A percentile compares a stretch with the other conserved stretches of the same genome.
Evolutionary conservation across 768 basidiomycete species (phyloP).

Genomic region (Pleurotus tuoliensis): DNA sequence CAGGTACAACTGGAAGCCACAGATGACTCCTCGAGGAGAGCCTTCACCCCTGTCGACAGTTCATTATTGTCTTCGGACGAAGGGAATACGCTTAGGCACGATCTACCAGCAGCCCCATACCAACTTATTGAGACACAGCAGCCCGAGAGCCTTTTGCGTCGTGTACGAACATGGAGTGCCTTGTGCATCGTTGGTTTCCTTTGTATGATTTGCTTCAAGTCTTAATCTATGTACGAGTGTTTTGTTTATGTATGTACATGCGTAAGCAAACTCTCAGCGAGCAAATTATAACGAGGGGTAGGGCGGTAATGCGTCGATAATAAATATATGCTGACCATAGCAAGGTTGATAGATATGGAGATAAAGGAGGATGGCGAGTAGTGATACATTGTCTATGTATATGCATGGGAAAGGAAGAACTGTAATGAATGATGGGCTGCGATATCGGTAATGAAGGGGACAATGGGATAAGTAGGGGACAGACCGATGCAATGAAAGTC

Average conservation of each 20-base stretch:
- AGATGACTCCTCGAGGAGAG: neutral
- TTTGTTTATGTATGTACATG: no score
- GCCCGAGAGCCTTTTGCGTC: neutral
- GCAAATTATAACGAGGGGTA: no score
- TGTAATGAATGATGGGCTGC: no score
- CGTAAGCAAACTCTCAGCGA: no score
- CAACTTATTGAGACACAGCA: neutral
- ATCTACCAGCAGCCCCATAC: neutral
- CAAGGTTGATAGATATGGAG: no score
- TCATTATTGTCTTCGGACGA: neutral
- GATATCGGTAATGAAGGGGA: no score
- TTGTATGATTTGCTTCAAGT: neutral
- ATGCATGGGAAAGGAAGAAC: no score
- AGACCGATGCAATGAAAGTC: neutral
- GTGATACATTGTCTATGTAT: no score
- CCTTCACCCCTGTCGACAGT: neutral
- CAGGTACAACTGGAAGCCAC: conserved; percentile 60
- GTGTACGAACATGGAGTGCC: neutral
- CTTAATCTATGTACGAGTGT: neutral
- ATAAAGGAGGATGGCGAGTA: no score
- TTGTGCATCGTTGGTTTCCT: neutral
- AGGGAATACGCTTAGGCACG: neutral
- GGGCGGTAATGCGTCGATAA: no score
- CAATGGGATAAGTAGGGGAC: no score
- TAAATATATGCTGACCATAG: no score